Conservation (phyloP, 2,329 filamentous ascomycete species). For the Diplodia sapinea region DNA sequence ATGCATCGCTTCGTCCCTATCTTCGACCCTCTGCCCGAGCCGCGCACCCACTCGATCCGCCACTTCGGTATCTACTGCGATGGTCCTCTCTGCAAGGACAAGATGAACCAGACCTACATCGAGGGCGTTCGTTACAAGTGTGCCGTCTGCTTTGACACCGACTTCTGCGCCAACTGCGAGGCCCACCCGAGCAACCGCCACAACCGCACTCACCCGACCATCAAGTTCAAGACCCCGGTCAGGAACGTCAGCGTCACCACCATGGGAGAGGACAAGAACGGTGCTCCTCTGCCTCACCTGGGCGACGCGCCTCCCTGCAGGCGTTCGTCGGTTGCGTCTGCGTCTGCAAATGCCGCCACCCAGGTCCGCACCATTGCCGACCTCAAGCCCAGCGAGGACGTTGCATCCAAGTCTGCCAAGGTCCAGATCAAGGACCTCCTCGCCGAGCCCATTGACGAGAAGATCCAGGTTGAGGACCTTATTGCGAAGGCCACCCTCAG, state of each 20-base stretch:
- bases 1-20: constrained; percentile 88
- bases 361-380: constrained; percentile 68
- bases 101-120: constrained; percentile 66
- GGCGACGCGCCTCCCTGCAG: constrained; percentile 65
- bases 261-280: constrained; percentile 74
- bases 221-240: constrained; percentile 95
- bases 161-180: constrained; percentile 95
- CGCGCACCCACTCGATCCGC: constrained; percentile 55
- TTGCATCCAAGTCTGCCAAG: constrained; percentile 47
- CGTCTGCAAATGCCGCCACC: constrained; percentile 59
- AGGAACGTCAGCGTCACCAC: constrained; percentile 88
- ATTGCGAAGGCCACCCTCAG: constrained; percentile 33
- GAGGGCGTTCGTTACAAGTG: constrained; percentile 93
- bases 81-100: constrained; percentile 79
- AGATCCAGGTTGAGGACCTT: constrained; percentile 39
- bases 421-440: constrained; percentile 49
- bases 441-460: constrained; percentile 45
- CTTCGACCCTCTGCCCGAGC: constrained; percentile 71
- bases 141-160: constrained; percentile 89
- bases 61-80: constrained; percentile 94
- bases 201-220: constrained; percentile 94
- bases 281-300: constrained; percentile 69
- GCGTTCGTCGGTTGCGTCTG: constrained; percentile 59
- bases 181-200: constrained; percentile 82
- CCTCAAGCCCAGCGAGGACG: constrained; percentile 62